Conservation (phyloP, 495 filamentous ascomycete species). For the Xylaria sp. region DNA sequence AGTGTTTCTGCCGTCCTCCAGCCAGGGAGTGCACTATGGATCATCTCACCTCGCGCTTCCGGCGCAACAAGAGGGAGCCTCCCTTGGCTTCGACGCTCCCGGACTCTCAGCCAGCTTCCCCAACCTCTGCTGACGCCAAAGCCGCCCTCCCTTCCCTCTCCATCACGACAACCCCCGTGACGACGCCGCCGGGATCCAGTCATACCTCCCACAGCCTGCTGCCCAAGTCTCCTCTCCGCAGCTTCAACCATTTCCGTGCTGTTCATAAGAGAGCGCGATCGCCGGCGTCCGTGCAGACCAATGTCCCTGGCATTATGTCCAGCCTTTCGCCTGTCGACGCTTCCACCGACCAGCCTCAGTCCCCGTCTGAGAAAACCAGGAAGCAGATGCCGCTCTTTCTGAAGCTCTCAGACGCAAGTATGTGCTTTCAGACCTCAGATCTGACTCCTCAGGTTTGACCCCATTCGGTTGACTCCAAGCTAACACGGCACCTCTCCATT, state of each 20-base stretch:
- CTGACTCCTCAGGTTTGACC: conserved; percentile 10
- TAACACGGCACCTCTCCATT: neutral
- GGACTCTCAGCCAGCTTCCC: conserved; percentile 1
- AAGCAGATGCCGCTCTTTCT: conserved; percentile 54
- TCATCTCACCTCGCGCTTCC: conserved; percentile 37
- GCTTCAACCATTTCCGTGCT: conserved; percentile 32
- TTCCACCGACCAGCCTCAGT: conserved; percentile 37
- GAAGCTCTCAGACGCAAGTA: conserved; percentile 44
- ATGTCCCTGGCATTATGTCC: conserved; percentile 38
- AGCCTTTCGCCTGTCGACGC: conserved; percentile 29
- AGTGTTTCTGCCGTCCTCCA: neutral
- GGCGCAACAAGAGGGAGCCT: conserved; percentile 32
- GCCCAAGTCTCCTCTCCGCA: conserved; percentile 38
- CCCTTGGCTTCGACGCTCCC: neutral
- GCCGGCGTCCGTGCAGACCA: conserved; percentile 43
- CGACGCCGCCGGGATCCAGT: conserved; percentile 20
- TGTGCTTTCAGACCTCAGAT: conserved; percentile 22
- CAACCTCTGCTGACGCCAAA: conserved; percentile 8
- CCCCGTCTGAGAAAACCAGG: conserved; percentile 33
- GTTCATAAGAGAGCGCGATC: conserved; percentile 51
- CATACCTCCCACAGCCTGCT: conserved; percentile 10
- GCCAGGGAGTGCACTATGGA: no score
- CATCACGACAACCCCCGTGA: conserved; percentile 27
- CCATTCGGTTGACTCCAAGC: conserved; percentile 32
- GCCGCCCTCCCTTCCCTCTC: conserved; percentile 31